A percentile compares a stretch with the other conserved stretches of the same genome.
Conservation (phyloP, 2,329 filamentous ascomycete genomes). For the Venturia carpophila region DNA sequence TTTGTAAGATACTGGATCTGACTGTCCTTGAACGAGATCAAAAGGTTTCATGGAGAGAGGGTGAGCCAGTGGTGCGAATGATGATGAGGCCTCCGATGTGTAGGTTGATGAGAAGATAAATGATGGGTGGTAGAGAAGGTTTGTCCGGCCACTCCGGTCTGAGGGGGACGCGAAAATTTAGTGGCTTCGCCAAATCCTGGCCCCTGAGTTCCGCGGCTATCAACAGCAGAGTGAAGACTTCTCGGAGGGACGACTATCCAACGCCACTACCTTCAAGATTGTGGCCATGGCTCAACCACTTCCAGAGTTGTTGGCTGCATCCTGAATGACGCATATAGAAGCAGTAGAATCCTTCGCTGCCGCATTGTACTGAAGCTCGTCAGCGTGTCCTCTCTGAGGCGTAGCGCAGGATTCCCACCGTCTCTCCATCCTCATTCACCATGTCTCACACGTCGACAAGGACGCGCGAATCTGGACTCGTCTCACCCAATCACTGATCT, state of each 20-base stretch:
- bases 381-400: too few species aligned
- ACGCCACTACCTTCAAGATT: too few species aligned
- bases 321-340: background rate
- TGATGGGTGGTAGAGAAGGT: background rate
- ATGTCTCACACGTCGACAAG: background rate
- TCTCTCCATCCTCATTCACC: background rate
- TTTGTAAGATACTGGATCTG: conserved; percentile 23
- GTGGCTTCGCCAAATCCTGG: background rate
- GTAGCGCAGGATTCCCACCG: too few species aligned
- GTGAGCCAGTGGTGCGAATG: background rate
- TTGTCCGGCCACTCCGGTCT: too few species aligned
- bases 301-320: background rate
- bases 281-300: background rate
- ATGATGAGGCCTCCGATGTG: background rate
- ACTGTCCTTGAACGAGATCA: conserved; percentile 16
- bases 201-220: background rate
- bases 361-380: background rate
- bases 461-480: background rate
- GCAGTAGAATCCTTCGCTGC: background rate
- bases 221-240: too few species aligned
- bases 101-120: background rate
- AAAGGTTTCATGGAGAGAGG: conserved; percentile 4
- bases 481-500: background rate
- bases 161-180: background rate
- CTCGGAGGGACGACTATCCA: too few species aligned